phyloP scores from a whole-genome alignment of 73 alveolate genomes.

The Paramecium sonneborni region DNA sequence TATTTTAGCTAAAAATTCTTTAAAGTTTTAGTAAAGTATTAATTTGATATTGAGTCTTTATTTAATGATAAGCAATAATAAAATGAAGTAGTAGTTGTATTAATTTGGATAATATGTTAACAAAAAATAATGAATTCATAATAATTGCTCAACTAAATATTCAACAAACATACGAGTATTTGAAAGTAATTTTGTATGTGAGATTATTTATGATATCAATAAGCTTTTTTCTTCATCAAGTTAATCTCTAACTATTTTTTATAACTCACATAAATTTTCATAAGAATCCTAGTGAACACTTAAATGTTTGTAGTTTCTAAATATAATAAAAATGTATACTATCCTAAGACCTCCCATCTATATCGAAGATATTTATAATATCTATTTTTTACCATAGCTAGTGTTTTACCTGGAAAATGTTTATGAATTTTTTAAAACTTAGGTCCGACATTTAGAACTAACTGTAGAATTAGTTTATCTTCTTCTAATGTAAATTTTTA shows the following conservation, averaged over 20 bases:
- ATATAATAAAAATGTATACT: neutral
- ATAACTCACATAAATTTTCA: conserved; percentile 23
- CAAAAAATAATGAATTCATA: neutral
- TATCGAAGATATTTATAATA: conserved; percentile 37
- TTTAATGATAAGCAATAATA: neutral
- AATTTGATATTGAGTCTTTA: neutral
- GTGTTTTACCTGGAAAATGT: conserved; percentile 49
- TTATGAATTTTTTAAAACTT: conserved; percentile 54
- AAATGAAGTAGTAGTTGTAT: neutral
- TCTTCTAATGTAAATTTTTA: conserved; percentile 23
- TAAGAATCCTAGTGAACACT: conserved; percentile 6
- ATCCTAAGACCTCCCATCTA: conserved; percentile 45
- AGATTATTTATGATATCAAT: neutral
- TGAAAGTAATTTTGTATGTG: neutral
- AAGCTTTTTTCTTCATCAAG: neutral
- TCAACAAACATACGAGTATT: conserved; percentile 30
- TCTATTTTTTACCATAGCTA: conserved; percentile 52
- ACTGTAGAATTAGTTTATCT: conserved; percentile 20
- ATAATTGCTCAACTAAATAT: conserved; percentile 11
- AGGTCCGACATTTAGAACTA: conserved; percentile 51
- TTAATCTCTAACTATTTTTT: neutral
- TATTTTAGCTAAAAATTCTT: no score
- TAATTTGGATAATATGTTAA: neutral
- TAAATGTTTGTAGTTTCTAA: conserved; percentile 35
- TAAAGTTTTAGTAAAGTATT: no score